phyloP scores from a whole-genome alignment of 106 monocot genomes.

The Dioscorea dumetorum region DNA sequence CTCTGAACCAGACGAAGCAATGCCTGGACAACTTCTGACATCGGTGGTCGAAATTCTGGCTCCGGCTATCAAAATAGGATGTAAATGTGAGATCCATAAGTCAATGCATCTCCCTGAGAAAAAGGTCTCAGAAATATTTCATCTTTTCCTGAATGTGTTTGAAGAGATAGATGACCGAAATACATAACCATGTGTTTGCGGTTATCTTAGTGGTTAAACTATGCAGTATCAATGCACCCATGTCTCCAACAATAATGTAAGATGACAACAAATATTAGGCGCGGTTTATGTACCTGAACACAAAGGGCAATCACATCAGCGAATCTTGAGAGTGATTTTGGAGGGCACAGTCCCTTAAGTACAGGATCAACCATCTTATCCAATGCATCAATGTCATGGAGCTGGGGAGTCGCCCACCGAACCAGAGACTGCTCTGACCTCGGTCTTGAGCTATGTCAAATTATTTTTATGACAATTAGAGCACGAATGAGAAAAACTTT shows the following conservation, averaged over 20 bases:
- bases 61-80: slow-evolving; percentile 37
- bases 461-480: too few species aligned
- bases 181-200: too few species aligned
- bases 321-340: slow-evolving; percentile 90
- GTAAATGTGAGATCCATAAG: too few species aligned
- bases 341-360: slow-evolving; percentile 82
- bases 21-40: slow-evolving; percentile 92
- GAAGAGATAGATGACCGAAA: too few species aligned
- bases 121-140: too few species aligned
- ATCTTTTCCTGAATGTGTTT: too few species aligned
- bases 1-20: slow-evolving; percentile 73
- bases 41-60: slow-evolving; percentile 90
- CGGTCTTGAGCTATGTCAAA: slow-evolving; percentile 45
- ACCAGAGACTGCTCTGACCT: slow-evolving; percentile 82
- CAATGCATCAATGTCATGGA: slow-evolving; percentile 90
- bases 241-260: too few species aligned
- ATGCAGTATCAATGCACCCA: too few species aligned
- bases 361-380: slow-evolving; percentile 92
- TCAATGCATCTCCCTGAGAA: too few species aligned
- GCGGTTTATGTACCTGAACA: slow-evolving; percentile 55
- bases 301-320: slow-evolving; percentile 93
- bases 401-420: slow-evolving; percentile 88
- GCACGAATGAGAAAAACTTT: too few species aligned
- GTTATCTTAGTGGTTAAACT: too few species aligned
- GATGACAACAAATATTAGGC: too few species aligned